Conservation (phyloP, 257 asterid genomes). For the Fraxinus anomala region DNA sequence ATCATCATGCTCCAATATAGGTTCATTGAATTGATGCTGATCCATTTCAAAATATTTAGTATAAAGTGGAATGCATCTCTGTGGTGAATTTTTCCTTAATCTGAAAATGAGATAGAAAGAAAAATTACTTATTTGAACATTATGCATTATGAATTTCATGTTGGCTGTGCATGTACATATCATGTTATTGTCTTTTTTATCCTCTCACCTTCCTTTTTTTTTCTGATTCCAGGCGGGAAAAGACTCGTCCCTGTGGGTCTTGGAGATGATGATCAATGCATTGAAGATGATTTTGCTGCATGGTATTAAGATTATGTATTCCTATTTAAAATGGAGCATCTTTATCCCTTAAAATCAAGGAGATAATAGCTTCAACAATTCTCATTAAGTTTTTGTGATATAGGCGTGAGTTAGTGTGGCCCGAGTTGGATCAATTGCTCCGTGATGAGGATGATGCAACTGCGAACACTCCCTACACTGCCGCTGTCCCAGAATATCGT, state of each 20-base stretch:
- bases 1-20: too few species aligned
- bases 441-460: conserved; percentile 64
- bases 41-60: background rate
- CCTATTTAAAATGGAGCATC: background rate
- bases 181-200: conserved; percentile 5
- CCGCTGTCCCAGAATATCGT: conserved; percentile 86
- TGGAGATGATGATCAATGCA: conserved; percentile 98
- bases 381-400: conserved; percentile 13
- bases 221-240: conserved; percentile 68
- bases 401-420: conserved; percentile 94
- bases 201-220: conserved; percentile 27
- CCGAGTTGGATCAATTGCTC: conserved; percentile 83
- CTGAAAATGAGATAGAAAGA: conserved; percentile 1
- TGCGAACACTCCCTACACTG: conserved; percentile 86
- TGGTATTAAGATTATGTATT: conserved; percentile 50
- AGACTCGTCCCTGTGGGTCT: conserved; percentile 84
- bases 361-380: background rate
- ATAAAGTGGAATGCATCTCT: background rate
- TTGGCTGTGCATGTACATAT: background rate
- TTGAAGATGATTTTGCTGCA: conserved; percentile 94
- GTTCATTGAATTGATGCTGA: background rate
- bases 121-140: background rate
- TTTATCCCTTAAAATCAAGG: background rate
- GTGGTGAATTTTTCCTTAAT: background rate
- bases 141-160: background rate